Evolutionary conservation across 2,329 filamentous ascomycete species (phyloP), one percentile per base, ranked within the genome.

Genomic region (Trichoderma atroviride): DNA sequence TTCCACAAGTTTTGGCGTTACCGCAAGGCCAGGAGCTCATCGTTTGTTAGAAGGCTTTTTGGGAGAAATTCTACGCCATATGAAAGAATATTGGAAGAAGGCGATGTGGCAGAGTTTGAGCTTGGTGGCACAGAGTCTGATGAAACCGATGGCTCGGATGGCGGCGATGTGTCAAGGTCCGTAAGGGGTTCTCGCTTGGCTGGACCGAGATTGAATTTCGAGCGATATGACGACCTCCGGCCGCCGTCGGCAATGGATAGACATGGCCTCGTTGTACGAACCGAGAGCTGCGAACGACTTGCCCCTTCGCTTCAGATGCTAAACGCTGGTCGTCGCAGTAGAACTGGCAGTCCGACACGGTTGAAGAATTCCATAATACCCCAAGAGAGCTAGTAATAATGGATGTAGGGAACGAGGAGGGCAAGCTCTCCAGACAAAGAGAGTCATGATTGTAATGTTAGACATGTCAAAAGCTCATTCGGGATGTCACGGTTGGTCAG

Each of bases 51-150:
- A 71, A 92, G 91, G 76, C 79, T 96, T 5, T 91, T 96, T 71
- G 87, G 86, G 16, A 85, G 87, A 5, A 80, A 78, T 61, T 80
- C 82, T 0, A 77, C 83, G 9, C 83, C 86, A 3, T 97, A 97
- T 76, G 94, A 97, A 77, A 89, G 93, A 35, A 91, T 97, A 3
- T 81, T 96, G 63, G 94, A 97, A 80, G 92, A 94, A 73, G 94
- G 92, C 14, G 87, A 88, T n/a, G 81, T 82, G 13, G 82, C 87
- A 67, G 91, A 93, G 53, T 95, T 97, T 76, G 94, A 97, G 77
- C 86, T 97, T 2, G 88, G 87, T 33, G 89, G 89, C 19, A 81
- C 88, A 10, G 87, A 89, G 35, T 89, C 88, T 1, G 86, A 89
- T 64, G 87, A 90, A 6, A 88, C 89, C 69, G 88, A 90, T 1